phyloP scores from a whole-genome alignment of 2,329 filamentous ascomycete genomes.

The Mycocentrospora acerina region DNA sequence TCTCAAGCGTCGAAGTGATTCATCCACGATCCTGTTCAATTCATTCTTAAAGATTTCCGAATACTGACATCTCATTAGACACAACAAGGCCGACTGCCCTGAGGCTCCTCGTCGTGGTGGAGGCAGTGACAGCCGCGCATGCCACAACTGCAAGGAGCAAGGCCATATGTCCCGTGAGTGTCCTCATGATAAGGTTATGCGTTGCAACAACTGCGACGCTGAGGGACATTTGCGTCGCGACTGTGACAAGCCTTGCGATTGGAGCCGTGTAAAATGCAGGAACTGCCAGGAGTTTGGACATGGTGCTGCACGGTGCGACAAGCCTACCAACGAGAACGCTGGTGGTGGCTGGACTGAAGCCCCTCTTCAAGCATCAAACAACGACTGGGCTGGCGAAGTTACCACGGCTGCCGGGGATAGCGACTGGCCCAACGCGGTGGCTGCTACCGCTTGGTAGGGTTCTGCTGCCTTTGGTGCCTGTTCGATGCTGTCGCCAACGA shows the following conservation, averaged over 20 bases:
- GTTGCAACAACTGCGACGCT: constrained; percentile 63
- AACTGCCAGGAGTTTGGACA: constrained; percentile 56
- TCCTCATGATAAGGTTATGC: constrained; percentile 31
- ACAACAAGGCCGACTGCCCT: constrained; percentile 29
- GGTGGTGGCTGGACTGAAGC: constrained; percentile 22
- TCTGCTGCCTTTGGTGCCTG: too few relatives aligned
- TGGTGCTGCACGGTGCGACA: constrained; percentile 43
- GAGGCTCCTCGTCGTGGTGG: constrained; percentile 20
- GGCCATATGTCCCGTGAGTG: constrained; percentile 33
- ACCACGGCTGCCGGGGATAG: constrained; percentile 9
- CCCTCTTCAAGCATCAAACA: constrained; percentile 8
- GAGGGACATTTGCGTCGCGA: constrained; percentile 61
- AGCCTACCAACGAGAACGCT: constrained; percentile 30
- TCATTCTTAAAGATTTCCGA: neutral
- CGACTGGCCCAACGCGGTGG: constrained; percentile 10
- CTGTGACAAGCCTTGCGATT: constrained; percentile 58
- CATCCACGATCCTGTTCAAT: too few relatives aligned
- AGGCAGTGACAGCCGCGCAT: constrained; percentile 18
- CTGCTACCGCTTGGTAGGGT: constrained; percentile 11
- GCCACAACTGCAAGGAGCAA: constrained; percentile 29
- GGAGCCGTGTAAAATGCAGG: constrained; percentile 59
- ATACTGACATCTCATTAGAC: constrained; percentile 11
- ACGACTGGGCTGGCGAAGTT: constrained; percentile 20
- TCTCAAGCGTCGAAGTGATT: too few relatives aligned
- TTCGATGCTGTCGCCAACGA: too few relatives aligned